Percentiles rank a stretch among this genome's conserved stretches.
phyloP scores from a whole-genome alignment of 176 grass and related monocot species.

The Hyparrhenia diplandra region DNA sequence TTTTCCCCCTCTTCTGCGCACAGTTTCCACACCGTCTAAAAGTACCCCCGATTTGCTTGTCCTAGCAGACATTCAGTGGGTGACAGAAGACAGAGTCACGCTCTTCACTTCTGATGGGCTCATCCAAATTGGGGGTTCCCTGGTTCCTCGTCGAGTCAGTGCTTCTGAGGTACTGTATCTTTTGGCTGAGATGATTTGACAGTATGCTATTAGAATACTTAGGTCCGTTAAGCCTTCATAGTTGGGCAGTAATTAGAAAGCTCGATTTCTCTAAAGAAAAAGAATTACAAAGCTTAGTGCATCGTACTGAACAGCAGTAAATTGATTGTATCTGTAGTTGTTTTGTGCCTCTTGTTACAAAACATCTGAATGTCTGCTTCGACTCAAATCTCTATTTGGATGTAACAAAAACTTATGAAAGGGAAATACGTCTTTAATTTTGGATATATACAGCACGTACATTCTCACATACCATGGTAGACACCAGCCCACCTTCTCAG shows the following conservation, averaged over 20 bases:
- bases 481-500: not conserved
- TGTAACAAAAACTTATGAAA: not conserved
- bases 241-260: not conserved
- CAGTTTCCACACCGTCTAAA: not conserved
- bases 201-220: not conserved
- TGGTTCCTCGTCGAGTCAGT: conserved; percentile 60
- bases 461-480: not conserved
- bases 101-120: conserved; percentile 94
- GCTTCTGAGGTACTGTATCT: conserved; percentile 47
- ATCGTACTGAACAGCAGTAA: not conserved
- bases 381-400: not conserved
- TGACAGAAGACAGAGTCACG: conserved; percentile 70
- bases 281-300: not conserved
- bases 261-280: not conserved
- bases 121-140: conserved; percentile 77
- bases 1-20: not conserved
- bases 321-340: not conserved
- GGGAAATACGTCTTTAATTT: not conserved
- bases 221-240: not conserved
- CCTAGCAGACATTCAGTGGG: conserved; percentile 74
- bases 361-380: not conserved
- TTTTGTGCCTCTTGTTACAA: not conserved
- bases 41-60: conserved; percentile 6
- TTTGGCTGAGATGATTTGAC: not conserved
- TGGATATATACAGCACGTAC: not conserved